Conservation (phyloP, 345 rosid species). For the Euclidium syriacum region DNA sequence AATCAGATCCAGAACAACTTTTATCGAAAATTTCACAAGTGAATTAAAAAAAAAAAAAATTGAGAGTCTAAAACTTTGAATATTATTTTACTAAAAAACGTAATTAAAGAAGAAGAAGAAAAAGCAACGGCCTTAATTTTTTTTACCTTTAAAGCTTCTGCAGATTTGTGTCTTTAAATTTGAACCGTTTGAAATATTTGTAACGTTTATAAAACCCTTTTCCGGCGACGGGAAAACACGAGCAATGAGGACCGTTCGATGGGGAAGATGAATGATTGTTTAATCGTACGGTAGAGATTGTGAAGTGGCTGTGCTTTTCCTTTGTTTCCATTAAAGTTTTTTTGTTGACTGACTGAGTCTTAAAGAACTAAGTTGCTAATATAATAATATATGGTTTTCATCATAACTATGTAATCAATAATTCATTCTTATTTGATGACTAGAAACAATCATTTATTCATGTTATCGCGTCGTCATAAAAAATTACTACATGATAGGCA, state of each 20-base stretch:
- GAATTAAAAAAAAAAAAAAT: background rate
- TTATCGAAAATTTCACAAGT: slow-evolving; percentile 17
- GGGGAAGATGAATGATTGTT: background rate
- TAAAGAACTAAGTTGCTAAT: background rate
- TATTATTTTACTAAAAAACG: slow-evolving; percentile 29
- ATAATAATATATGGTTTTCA: background rate
- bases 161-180: slow-evolving; percentile 35
- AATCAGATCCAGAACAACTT: background rate
- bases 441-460: background rate
- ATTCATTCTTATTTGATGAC: background rate
- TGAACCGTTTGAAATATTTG: slow-evolving; percentile 23
- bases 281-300: background rate
- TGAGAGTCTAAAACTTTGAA: background rate
- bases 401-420: background rate
- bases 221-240: background rate
- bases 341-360: background rate
- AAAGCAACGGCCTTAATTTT: slow-evolving; percentile 43
- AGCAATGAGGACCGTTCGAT: slow-evolving; percentile 13
- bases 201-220: slow-evolving; percentile 4
- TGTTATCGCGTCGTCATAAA: background rate
- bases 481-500: background rate
- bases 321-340: background rate
- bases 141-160: slow-evolving; percentile 39
- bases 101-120: slow-evolving; percentile 35
- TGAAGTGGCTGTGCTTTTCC: background rate